Conservation (phyloP, 371 early-diverging fungal genomes). For the Rhizopus delemar region DNA sequence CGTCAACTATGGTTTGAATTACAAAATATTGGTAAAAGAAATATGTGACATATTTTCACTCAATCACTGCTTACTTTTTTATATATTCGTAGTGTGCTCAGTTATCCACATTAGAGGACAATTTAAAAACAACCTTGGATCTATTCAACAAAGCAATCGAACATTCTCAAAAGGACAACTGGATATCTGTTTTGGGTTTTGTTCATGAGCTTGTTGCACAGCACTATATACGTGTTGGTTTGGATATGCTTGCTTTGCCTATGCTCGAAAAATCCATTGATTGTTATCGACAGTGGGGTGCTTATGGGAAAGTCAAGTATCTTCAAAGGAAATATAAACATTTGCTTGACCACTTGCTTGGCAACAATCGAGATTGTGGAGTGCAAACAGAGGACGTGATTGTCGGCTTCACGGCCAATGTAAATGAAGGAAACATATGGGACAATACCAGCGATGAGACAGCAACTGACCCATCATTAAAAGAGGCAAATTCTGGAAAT, state of each 20-base stretch:
- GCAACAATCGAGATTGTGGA: constrained; percentile 8
- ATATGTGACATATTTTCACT: no score
- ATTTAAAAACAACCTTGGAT: constrained; percentile 8
- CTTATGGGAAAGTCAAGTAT: constrained; percentile 39
- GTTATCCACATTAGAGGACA: constrained; percentile 25
- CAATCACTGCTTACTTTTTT: no score
- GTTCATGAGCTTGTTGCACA: constrained; percentile 33
- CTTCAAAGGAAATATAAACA: constrained; percentile 28
- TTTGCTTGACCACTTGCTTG: not conserved
- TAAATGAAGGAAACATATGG: constrained; percentile 19
- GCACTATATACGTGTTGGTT: constrained; percentile 28
- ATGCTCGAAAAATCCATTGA: constrained; percentile 31
- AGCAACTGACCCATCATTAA: constrained; percentile 26
- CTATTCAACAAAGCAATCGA: constrained; percentile 38
- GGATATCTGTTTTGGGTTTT: constrained; percentile 37
- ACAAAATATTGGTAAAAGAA: constrained; percentile 37
- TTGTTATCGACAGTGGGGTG: constrained; percentile 40
- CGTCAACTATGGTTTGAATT: constrained; percentile 42
- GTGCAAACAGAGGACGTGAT: constrained; percentile 42
- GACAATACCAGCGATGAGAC: constrained; percentile 28
- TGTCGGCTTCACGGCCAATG: constrained; percentile 17
- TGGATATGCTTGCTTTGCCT: constrained; percentile 37
- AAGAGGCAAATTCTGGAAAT: constrained; percentile 22
- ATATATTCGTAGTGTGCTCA: constrained; percentile 32
- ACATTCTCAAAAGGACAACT: constrained; percentile 24